phyloP scores from a whole-genome alignment of 495 filamentous ascomycete species.

The Aspergillus saccharolyticus region DNA sequence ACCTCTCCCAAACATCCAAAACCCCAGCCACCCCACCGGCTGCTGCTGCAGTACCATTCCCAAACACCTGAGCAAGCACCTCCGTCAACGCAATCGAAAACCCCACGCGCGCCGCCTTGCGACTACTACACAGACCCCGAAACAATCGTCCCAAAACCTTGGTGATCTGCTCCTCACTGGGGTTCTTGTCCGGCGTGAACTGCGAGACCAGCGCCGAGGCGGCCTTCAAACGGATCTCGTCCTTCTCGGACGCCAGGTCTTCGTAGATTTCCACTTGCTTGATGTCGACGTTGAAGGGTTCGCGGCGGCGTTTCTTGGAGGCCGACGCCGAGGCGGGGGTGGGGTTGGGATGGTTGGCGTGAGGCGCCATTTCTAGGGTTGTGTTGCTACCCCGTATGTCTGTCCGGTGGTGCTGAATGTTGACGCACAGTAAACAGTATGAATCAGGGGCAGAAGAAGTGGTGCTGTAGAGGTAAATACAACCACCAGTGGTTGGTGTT shows the following conservation, averaged over 20 bases:
- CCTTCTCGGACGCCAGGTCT: slow-evolving; percentile 49
- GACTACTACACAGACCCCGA: slow-evolving; percentile 81
- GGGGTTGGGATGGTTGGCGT: slow-evolving; percentile 1
- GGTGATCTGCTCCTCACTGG: slow-evolving; percentile 37
- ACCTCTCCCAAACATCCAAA: slow-evolving; percentile 61
- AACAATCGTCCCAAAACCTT: slow-evolving; percentile 61
- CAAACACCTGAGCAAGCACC: slow-evolving; percentile 57
- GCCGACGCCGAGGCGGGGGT: slow-evolving; percentile 15
- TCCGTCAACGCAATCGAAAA: slow-evolving; percentile 88
- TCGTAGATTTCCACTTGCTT: slow-evolving; percentile 53
- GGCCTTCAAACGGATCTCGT: slow-evolving; percentile 47
- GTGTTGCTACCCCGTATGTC: too few species aligned
- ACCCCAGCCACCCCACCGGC: slow-evolving; percentile 28
- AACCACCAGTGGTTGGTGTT: slow-evolving; percentile 3
- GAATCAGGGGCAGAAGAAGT: too few species aligned
- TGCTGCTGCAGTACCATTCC: slow-evolving; percentile 18
- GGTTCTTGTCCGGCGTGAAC: slow-evolving; percentile 40
- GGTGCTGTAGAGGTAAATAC: too few species aligned
- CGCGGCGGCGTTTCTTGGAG: slow-evolving; percentile 44
- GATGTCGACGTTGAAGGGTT: slow-evolving; percentile 40
- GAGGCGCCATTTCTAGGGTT: too few species aligned
- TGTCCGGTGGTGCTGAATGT: too few species aligned
- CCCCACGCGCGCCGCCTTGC: slow-evolving; percentile 85
- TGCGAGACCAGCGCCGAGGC: slow-evolving; percentile 42
- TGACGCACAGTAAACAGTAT: too few species aligned